Evolutionary conservation across 768 basidiomycete genomes (phyloP).

Genomic region (Gautieria morchelliformis): DNA sequence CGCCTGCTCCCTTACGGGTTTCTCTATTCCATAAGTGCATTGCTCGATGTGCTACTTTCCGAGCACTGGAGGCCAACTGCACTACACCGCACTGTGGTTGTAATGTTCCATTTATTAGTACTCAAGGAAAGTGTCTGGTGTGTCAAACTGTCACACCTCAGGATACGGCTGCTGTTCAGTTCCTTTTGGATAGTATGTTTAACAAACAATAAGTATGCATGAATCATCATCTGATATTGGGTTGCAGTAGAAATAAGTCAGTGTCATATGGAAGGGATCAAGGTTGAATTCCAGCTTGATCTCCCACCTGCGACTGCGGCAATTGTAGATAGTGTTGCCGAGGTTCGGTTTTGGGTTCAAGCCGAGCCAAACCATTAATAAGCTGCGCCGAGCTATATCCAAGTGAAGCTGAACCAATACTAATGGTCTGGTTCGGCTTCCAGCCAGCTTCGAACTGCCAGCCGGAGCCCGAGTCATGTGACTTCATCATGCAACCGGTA

Average conservation of each 20-base stretch:
- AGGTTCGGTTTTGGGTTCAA: too few species aligned
- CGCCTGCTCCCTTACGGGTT: neutral
- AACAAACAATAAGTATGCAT: neutral
- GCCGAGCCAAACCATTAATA: too few species aligned
- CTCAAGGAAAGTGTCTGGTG: conserved; percentile 1
- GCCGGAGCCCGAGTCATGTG: too few species aligned
- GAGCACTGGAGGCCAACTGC: neutral
- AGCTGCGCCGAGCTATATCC: too few species aligned
- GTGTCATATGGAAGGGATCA: neutral
- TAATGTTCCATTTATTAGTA: neutral
- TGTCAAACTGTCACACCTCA: neutral
- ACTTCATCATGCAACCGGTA: too few species aligned
- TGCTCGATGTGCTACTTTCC: neutral
- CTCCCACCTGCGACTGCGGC: neutral
- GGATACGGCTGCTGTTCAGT: neutral
- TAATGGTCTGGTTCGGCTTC: too few species aligned
- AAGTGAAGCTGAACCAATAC: too few species aligned
- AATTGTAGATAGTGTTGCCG: too few species aligned
- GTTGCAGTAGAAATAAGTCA: neutral
- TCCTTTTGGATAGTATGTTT: neutral
- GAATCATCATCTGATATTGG: neutral
- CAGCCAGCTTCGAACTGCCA: too few species aligned
- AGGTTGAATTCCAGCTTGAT: neutral
- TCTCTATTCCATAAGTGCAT: neutral
- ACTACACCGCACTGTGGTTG: neutral